Base-by-base conservation (phyloP, 164 flowering plant genomes). In the Piper betle region DNA sequence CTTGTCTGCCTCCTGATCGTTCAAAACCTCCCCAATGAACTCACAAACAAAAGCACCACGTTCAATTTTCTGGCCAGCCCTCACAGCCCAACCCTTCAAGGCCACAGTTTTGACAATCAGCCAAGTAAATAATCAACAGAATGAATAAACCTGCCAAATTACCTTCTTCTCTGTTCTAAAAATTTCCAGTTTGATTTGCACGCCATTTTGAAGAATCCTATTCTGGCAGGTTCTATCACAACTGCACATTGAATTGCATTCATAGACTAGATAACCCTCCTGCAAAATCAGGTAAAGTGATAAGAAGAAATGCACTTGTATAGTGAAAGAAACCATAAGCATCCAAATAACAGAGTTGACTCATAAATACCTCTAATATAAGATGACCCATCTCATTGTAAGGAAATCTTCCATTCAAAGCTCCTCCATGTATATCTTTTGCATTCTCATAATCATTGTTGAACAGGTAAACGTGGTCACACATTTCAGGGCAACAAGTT, bases 381-480 rank as follows among this genome's bases (percentile, higher is more conserved):
- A 91, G 75, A 20, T 81, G 79, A 55, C 96, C 86, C 38, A 76
- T 74, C 54, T 80, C 82, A 65, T 94, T 93, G 79, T 91, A 94
- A 11, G 99, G 87, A 64, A 86, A 94, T 73, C 86, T 82, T n/a
- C 91, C 87, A 53, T 63, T 75, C 95, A 94, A 85, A 48, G 84
- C 66, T 55, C 77, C 80, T 41, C 99, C 99, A 64, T 73, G 66
- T 41, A 85, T 79, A 71, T 94, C 99, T 68, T 77, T 82, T 40
- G 99, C 96, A 73, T 83, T 84, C 76, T 86, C 95, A 63, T 81
- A 84, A 62, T 86, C 95, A 80, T 82, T 84, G 72, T 85, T 80
- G 69, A 94, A 94, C 55, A 88, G 92, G 73, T 88, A 94, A 7
- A 94, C 95, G 71, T 94, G 99, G 69, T 90, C 95, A 73, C 99